Conservation (phyloP, 2,329 filamentous ascomycete genomes). For the Apiospora marii region DNA sequence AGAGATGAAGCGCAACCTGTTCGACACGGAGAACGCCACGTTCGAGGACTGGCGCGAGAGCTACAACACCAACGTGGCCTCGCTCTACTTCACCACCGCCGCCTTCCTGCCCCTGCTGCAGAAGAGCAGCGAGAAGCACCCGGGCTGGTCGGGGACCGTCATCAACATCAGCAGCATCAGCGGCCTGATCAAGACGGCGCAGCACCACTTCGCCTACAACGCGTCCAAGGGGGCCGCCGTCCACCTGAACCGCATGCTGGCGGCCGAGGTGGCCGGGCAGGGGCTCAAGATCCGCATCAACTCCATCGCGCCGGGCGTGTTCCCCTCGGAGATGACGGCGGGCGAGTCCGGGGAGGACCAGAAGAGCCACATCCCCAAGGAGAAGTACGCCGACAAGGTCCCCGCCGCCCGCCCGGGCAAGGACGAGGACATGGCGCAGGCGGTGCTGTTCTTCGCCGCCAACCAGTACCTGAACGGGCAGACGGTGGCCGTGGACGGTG, state of each 20-base stretch:
- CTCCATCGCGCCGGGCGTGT: slow-evolving; percentile 76
- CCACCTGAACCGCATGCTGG: slow-evolving; percentile 70
- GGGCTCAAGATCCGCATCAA: slow-evolving; percentile 73
- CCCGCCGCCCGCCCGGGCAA: slow-evolving; percentile 73
- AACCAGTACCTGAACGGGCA: slow-evolving; percentile 56
- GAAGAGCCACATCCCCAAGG: slow-evolving; percentile 67
- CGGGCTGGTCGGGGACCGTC: slow-evolving; percentile 62
- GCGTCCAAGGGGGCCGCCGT: slow-evolving; percentile 70
- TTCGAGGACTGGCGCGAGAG: slow-evolving; percentile 76
- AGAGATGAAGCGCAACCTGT: slow-evolving; percentile 67
- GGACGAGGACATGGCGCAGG: slow-evolving; percentile 74
- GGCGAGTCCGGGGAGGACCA: slow-evolving; percentile 54
- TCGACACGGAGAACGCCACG: slow-evolving; percentile 65
- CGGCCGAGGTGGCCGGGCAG: slow-evolving; percentile 64
- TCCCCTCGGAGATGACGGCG: slow-evolving; percentile 77
- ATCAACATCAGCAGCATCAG: slow-evolving; percentile 76
- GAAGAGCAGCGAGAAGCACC: slow-evolving; percentile 50
- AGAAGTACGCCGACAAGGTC: slow-evolving; percentile 66
- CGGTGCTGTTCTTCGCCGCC: slow-evolving; percentile 63
- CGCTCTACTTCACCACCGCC: slow-evolving; percentile 70
- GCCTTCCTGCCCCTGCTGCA: slow-evolving; percentile 70
- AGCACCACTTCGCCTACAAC: slow-evolving; percentile 73
- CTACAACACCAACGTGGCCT: slow-evolving; percentile 79
- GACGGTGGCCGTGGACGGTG: slow-evolving; percentile 53
- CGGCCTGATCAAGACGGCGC: slow-evolving; percentile 66